Conservation (phyloP, 768 basidiomycete species). For the Tylopilus sp. region DNA sequence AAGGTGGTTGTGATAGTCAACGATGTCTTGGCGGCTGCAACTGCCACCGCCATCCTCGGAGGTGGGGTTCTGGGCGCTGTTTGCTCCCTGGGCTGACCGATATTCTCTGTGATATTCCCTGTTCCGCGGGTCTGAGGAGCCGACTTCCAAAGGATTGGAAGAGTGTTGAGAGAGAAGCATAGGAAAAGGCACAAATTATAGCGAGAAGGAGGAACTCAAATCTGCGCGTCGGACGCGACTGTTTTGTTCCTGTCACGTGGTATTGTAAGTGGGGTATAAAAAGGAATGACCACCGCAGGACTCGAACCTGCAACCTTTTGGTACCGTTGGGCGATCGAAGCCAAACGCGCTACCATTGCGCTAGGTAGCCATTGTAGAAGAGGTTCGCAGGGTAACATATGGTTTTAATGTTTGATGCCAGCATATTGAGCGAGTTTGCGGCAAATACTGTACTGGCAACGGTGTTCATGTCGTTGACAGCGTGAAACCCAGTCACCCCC, state of each 20-base stretch:
- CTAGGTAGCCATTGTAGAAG: slow-evolving; percentile 59
- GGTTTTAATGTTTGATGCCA: background rate
- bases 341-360: slow-evolving; percentile 96
- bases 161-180: slow-evolving; percentile 62
- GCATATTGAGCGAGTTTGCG: slow-evolving; percentile 20
- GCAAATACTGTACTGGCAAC: slow-evolving; percentile 16
- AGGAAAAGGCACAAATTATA: slow-evolving; percentile 4
- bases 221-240: background rate
- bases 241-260: slow-evolving; percentile 24
- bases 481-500: slow-evolving; percentile 31
- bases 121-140: slow-evolving; percentile 57
- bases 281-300: slow-evolving; percentile 79
- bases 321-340: slow-evolving; percentile 76
- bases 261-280: slow-evolving; percentile 2
- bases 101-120: slow-evolving; percentile 41
- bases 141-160: slow-evolving; percentile 69
- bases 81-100: slow-evolving; percentile 33
- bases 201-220: no score
- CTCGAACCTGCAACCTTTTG: slow-evolving; percentile 97
- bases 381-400: accelerated
- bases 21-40: slow-evolving; percentile 37
- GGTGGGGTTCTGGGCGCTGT: slow-evolving; percentile 30
- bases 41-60: slow-evolving; percentile 53
- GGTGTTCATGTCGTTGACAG: slow-evolving; percentile 29
- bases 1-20: slow-evolving; percentile 50